phyloP scores from a whole-genome alignment of 441 rosid genomes.

The Populus hybrid region DNA sequence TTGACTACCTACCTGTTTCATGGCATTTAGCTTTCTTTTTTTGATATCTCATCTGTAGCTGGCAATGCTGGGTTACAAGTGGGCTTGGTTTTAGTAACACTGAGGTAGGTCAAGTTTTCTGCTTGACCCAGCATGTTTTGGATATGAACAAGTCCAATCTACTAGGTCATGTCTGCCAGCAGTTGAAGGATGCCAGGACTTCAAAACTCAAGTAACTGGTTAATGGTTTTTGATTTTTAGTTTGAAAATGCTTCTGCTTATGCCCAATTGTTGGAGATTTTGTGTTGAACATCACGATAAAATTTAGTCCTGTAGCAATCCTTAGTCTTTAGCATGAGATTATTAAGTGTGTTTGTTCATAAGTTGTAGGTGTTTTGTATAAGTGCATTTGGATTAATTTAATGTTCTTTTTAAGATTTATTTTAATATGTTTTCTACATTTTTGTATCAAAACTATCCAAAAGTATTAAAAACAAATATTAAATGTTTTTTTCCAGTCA shows the following conservation, averaged over 20 bases:
- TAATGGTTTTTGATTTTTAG: background rate
- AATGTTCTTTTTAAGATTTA: too few relatives aligned
- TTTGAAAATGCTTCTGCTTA: background rate
- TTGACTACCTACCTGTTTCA: slow-evolving; percentile 14
- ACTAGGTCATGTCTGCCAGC: background rate
- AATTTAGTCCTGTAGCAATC: background rate
- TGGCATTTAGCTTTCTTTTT: background rate
- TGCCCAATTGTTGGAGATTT: background rate
- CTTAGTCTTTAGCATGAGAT: too few relatives aligned
- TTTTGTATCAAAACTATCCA: too few relatives aligned
- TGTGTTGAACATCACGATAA: background rate
- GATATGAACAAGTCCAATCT: background rate
- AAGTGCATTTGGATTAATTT: too few relatives aligned
- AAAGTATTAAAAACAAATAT: too few relatives aligned
- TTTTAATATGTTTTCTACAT: too few relatives aligned
- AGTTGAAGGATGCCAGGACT: background rate
- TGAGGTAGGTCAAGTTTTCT: background rate
- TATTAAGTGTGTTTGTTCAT: too few relatives aligned
- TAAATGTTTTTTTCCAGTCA: rapidly evolving
- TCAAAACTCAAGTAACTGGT: background rate
- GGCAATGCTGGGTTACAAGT: background rate
- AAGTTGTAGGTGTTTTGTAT: too few relatives aligned
- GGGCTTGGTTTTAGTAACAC: background rate
- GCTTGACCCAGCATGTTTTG: background rate
- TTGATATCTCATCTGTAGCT: background rate